phyloP scores from a whole-genome alignment of 495 filamentous ascomycete genomes.

The Mycothermus thermophilus region DNA sequence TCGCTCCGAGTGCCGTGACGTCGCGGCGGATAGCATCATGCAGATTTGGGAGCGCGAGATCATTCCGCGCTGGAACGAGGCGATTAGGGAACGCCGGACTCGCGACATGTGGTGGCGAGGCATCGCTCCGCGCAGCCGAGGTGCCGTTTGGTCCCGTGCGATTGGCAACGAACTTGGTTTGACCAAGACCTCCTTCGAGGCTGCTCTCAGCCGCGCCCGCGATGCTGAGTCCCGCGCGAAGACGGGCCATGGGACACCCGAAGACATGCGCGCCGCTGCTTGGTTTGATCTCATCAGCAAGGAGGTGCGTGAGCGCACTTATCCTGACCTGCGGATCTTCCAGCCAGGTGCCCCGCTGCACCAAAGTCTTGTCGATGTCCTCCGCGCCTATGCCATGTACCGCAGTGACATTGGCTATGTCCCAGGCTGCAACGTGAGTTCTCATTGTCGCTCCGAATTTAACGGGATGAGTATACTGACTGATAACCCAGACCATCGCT shows the following conservation, averaged over 20 bases:
- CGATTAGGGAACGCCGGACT: constrained; percentile 58
- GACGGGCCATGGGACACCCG: constrained; percentile 25
- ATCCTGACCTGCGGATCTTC: constrained; percentile 75
- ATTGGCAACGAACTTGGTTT: constrained; percentile 83
- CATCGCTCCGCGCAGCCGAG: constrained; percentile 63
- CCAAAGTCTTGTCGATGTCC: constrained; percentile 59
- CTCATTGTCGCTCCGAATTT: background rate
- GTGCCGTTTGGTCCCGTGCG: constrained; percentile 71
- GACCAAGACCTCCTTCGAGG: constrained; percentile 58
- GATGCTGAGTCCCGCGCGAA: constrained; percentile 44
- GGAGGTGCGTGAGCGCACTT: constrained; percentile 55
- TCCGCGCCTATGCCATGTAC: constrained; percentile 87
- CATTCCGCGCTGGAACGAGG: constrained; percentile 68
- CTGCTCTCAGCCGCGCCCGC: constrained; percentile 62
- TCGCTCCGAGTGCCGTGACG: constrained; percentile 34
- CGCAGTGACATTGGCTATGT: constrained; percentile 86
- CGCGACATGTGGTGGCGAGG: constrained; percentile 93
- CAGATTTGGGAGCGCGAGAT: constrained; percentile 83
- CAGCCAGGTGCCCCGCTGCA: constrained; percentile 65
- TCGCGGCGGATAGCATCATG: constrained; percentile 53
- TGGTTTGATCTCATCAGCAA: constrained; percentile 57
- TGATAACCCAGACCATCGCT: constrained; percentile 51
- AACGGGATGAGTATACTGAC: constrained; percentile 4
- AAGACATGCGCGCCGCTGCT: constrained; percentile 30
- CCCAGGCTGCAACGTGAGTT: constrained; percentile 64